Base-by-base conservation (phyloP, 2,329 filamentous ascomycete genomes). In the Hypoxylon sp. region DNA sequence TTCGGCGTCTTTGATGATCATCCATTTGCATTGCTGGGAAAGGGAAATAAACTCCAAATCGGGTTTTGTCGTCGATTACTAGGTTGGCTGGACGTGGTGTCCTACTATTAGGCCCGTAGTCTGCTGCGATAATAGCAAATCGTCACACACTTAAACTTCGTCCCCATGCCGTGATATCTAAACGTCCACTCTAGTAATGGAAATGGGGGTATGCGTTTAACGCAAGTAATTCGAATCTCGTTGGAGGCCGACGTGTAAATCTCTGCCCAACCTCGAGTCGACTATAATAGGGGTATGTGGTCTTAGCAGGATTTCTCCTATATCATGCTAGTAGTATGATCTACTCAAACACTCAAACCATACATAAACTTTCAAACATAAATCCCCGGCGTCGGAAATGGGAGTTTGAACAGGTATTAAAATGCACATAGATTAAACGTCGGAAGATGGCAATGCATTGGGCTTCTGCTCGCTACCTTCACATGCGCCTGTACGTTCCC, bases 1-100 rank as follows among this genome's bases (percentile, higher is more conserved):
- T 69, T 70, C 70, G 72, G 71, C 72, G 71, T 74, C 70, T 72
- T 72, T 65, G 58, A 62, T 65, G 58, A 62, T 59, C 55, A 69
- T 71, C 64, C 64, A 71, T 71, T 70, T 69, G 68, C 68, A 70
- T 70, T 65, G 67, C 64, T 68, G 56, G 62, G 66, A 68, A 67
- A 68, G 57, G 22, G 67, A 56, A 62, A 26, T 41, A 62, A 58
- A 62, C 34, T 19, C 15, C 57, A 56, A 52, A 56, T 61, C 54
- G 30, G 64, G 59, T 24, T 61, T 64, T 57, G 57, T 66, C 64
- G 57, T 66, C 64, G 67, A 67, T 69, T 68, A 57, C 66, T 67
- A 61, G 59, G 55, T 20, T 44, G 34, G 47, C 51, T 67, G 56
- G 64, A 61, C 19, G 41, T 53, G 43, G 66, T 57, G 50, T 62